phyloP scores from a whole-genome alignment of 2,329 filamentous ascomycete genomes.

The Cercospora sesami region DNA sequence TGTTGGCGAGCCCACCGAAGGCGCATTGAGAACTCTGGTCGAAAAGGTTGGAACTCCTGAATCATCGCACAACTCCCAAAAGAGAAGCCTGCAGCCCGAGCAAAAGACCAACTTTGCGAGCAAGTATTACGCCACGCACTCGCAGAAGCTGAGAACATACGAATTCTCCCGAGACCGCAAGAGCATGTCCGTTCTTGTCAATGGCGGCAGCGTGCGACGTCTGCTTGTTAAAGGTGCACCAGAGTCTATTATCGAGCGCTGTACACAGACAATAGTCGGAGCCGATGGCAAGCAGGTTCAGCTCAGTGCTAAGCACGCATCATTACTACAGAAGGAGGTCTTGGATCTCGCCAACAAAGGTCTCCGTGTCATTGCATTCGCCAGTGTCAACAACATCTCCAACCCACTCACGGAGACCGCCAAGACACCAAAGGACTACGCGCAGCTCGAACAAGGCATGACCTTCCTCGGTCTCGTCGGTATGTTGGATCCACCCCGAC shows the following conservation, averaged over 20 bases:
- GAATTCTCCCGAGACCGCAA: slow-evolving; percentile 98
- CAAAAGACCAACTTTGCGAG: slow-evolving; percentile 79
- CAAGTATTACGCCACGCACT: slow-evolving; percentile 75
- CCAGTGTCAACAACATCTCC: slow-evolving; percentile 74
- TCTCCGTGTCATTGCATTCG: slow-evolving; percentile 90
- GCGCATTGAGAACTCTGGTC: slow-evolving; percentile 81
- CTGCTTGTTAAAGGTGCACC: slow-evolving; percentile 95
- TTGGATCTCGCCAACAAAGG: slow-evolving; percentile 88
- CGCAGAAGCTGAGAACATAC: slow-evolving; percentile 78
- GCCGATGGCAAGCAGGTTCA: slow-evolving; percentile 73
- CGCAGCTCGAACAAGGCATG: slow-evolving; percentile 86
- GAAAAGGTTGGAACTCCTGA: slow-evolving; percentile 92
- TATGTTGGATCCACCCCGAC: slow-evolving; percentile 95
- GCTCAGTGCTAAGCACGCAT: slow-evolving; percentile 67
- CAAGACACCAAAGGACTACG: slow-evolving; percentile 80
- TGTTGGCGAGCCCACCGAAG: slow-evolving; percentile 93
- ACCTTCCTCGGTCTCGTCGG: slow-evolving; percentile 90
- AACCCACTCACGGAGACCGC: slow-evolving; percentile 68
- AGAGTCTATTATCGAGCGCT: slow-evolving; percentile 90
- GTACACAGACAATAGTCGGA: slow-evolving; percentile 77
- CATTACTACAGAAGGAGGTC: slow-evolving; percentile 74
- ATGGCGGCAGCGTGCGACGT: slow-evolving; percentile 68
- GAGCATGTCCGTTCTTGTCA: slow-evolving; percentile 96
- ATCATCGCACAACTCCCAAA: slow-evolving; percentile 56
- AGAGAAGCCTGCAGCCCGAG: slow-evolving; percentile 50